Evolutionary conservation across 805 yeast species (phyloP), one percentile per base, ranked within the genome.

Genomic region (Wickerhamomyces hampshirensis): DNA sequence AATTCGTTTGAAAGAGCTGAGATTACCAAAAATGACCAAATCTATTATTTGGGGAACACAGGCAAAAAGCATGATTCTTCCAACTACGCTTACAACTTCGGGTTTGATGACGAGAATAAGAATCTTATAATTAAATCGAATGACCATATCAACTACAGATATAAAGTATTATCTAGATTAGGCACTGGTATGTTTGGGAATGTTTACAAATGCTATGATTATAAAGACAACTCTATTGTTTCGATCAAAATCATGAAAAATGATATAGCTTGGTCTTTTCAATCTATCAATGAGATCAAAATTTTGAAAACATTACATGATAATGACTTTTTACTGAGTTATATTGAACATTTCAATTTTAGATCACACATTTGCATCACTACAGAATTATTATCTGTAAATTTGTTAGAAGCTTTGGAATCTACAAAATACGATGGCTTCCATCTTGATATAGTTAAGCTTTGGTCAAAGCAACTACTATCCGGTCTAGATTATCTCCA

Each of bases 161-260:
- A 80, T 52, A 78, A 83, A 46, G 75, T 85, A 4, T 34, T 73
- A 15, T 57, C 65, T 2, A 57, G 66, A 1, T 65, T 86, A 9
- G 96, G 96, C 0, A 74, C 71, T 33, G 96, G 96, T 6, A 77
- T 89, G 29, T 86, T 86, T 63, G 96, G 96, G 0, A 77, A 75
- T 35, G 96, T 87, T 2, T 62, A 83, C 6, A 66, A 73, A 38
- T 81, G 88, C 42, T 55, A 60, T 16, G 95, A 87, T 59, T 84
- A 81, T 51, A 80, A 79, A 50, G 60, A 60, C 5, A 69, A 75
- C 6, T 61, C 61, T 18, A 37, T 66, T 9, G 82, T 80, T n/a
- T 94, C 95, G 0, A 65, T 87, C 15, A 86, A 86, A 51, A 73
- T 86, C 24, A 79, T 87, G 44, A 78, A 83, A 40, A 84, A 82